phyloP scores from a whole-genome alignment of 1,139 yeast genomes.

The Meyerozyma guilliermondii region DNA sequence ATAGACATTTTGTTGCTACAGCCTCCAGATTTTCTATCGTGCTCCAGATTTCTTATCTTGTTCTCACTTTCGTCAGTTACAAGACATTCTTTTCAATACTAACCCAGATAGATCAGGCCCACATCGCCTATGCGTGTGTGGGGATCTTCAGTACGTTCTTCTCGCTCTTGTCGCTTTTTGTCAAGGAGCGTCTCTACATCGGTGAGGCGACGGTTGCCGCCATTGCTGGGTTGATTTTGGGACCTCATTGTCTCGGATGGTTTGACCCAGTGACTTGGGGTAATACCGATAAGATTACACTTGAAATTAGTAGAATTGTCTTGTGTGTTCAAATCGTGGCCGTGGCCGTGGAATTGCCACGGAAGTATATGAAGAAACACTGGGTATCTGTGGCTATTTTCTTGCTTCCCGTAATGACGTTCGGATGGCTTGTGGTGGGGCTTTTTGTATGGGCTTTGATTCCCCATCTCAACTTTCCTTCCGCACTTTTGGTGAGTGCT shows the following conservation, averaged over 20 bases:
- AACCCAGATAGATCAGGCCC: constrained; percentile 46
- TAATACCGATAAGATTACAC: constrained; percentile 75
- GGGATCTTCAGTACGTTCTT: constrained; percentile 87
- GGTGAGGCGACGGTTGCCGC: constrained; percentile 97
- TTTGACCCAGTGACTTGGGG: constrained; percentile 91
- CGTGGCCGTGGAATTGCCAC: constrained; percentile 94
- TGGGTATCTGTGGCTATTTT: constrained; percentile 80
- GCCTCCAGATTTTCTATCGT: too few species aligned
- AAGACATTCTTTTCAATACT: too few species aligned
- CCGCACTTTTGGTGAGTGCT: constrained; percentile 77
- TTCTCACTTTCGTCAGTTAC: too few species aligned
- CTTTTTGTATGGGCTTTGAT: constrained; percentile 79
- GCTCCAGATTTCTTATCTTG: too few species aligned
- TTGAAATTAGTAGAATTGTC: constrained; percentile 85
- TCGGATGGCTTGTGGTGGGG: constrained; percentile 88
- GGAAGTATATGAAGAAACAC: constrained; percentile 86
- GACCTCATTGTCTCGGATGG: constrained; percentile 91
- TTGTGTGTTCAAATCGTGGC: constrained; percentile 93
- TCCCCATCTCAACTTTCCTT: constrained; percentile 75
- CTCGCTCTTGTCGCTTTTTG: constrained; percentile 84
- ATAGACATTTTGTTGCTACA: too few species aligned
- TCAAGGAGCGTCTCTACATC: constrained; percentile 81
- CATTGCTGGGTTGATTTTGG: constrained; percentile 84
- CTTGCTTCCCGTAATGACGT: constrained; percentile 88
- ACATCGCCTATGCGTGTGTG: constrained; percentile 87